phyloP scores from a whole-genome alignment of 2,329 filamentous ascomycete genomes.

The Aspergillus sergii region DNA sequence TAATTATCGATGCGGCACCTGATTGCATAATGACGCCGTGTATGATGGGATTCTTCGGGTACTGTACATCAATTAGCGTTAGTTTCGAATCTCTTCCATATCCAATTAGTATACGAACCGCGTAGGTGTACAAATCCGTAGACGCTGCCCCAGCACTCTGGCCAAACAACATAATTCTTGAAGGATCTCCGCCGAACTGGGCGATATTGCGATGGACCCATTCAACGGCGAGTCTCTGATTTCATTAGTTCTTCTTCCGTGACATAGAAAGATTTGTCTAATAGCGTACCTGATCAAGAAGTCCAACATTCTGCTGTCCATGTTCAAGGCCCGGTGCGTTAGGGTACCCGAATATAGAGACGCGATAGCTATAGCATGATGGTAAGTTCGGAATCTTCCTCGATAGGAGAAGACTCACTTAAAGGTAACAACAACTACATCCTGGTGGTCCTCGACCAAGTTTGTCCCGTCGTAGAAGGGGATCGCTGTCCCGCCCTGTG shows the following conservation, averaged over 20 bases:
- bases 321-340: slow-evolving; percentile 17
- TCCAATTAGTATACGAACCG: background rate
- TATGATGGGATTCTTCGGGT: background rate
- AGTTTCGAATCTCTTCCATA: background rate
- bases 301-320: slow-evolving; percentile 17
- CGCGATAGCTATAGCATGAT: slow-evolving; percentile 14
- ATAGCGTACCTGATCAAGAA: slow-evolving; percentile 19
- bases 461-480: slow-evolving; percentile 17
- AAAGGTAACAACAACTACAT: slow-evolving; percentile 21
- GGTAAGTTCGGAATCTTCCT: background rate
- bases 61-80: background rate
- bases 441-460: slow-evolving; percentile 17
- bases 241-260: background rate
- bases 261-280: no score
- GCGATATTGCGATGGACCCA: slow-evolving; percentile 6
- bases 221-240: slow-evolving; percentile 3
- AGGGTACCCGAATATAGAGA: slow-evolving; percentile 24
- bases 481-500: slow-evolving; percentile 14
- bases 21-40: background rate
- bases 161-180: background rate
- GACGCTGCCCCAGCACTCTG: background rate
- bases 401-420: slow-evolving; percentile 9
- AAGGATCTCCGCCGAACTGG: slow-evolving; percentile 7
- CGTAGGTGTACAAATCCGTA: background rate
- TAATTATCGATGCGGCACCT: background rate